Percentiles rank a stretch among this genome's conserved stretches.
Evolutionary conservation across 805 yeast species (phyloP).

Genomic region (Cyberlindnera sargentensis): DNA sequence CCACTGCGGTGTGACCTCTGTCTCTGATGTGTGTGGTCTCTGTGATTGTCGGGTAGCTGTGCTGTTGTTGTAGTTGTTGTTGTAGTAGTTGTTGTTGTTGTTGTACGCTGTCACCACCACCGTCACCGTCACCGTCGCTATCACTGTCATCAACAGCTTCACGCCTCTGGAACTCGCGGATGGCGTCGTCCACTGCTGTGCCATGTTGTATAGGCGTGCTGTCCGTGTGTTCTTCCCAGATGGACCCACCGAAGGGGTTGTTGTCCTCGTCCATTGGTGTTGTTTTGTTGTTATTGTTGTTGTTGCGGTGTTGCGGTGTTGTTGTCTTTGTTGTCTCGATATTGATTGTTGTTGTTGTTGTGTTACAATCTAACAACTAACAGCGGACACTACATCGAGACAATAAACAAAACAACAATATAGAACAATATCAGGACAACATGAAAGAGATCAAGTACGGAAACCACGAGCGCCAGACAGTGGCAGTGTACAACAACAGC

Average conservation of each 20-base stretch:
- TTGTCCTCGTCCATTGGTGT: conserved; percentile 21
- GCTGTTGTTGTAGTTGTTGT: neutral
- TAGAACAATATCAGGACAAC: too few relatives aligned
- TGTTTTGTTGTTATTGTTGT: neutral
- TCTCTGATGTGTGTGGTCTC: conserved; percentile 53
- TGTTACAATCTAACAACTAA: too few relatives aligned
- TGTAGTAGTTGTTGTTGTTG: neutral
- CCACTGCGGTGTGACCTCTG: conserved; percentile 54
- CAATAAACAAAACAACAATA: too few relatives aligned
- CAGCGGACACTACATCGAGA: too few relatives aligned
- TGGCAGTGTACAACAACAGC: conserved; percentile 8
- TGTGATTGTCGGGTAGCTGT: conserved; percentile 2
- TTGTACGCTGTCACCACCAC: neutral
- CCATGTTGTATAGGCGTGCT: too few relatives aligned
- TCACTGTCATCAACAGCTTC: too few relatives aligned
- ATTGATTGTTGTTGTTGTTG: too few relatives aligned
- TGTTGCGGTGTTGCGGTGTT: neutral
- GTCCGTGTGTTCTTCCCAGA: conserved; percentile 7
- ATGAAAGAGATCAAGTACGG: conserved; percentile 5
- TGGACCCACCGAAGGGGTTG: conserved; percentile 23
- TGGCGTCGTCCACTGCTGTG: neutral
- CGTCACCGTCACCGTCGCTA: neutral
- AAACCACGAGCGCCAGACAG: conserved; percentile 6
- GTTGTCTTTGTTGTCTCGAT: too few relatives aligned
- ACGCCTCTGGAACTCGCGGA: neutral